Percentiles rank a stretch among this genome's conserved stretches.
phyloP scores from a whole-genome alignment of 1,284 basidiomycete species.

The Cutaneotrichosporon spelunceum region DNA sequence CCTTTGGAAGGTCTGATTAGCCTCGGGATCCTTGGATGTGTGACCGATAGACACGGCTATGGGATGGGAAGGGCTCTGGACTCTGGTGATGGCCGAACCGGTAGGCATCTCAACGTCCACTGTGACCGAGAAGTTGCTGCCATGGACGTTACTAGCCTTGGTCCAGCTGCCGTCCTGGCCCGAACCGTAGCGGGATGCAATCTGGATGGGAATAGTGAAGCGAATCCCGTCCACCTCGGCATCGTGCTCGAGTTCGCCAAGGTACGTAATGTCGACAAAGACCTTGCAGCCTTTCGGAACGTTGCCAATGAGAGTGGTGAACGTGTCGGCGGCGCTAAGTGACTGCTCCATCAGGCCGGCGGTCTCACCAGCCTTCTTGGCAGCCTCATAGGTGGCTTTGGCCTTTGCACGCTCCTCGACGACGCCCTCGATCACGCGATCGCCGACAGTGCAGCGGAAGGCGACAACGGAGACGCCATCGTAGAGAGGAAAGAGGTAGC shows the following conservation, averaged over 20 bases:
- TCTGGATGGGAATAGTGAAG: constrained; percentile 24
- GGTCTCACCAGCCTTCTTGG: constrained; percentile 52
- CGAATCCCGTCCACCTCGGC: constrained; percentile 26
- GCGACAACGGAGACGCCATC: constrained; percentile 57
- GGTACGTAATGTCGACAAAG: constrained; percentile 22
- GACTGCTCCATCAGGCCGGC: constrained; percentile 52
- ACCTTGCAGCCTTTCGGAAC: constrained; percentile 15
- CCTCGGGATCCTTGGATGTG: constrained; percentile 16
- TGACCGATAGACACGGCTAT: constrained; percentile 17
- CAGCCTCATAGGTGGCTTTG: constrained; percentile 52
- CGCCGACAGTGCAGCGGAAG: constrained; percentile 56
- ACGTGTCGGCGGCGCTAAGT: constrained; percentile 19
- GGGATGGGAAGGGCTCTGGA: constrained; percentile 25
- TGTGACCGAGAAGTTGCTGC: neutral
- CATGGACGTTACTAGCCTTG: neutral
- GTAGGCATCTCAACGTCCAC: constrained; percentile 23
- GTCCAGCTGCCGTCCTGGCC: neutral
- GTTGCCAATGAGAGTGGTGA: constrained; percentile 20
- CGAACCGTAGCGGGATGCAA: constrained; percentile 26
- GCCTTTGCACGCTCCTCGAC: constrained; percentile 58
- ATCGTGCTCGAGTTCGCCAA: constrained; percentile 28
- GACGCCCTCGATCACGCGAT: constrained; percentile 54
- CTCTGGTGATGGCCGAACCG: constrained; percentile 15
- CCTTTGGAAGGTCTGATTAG: constrained; percentile 3
- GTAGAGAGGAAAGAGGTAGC: constrained; percentile 63